Conservation (phyloP, 1,139 yeast species). For the Hansenula sp. region DNA sequence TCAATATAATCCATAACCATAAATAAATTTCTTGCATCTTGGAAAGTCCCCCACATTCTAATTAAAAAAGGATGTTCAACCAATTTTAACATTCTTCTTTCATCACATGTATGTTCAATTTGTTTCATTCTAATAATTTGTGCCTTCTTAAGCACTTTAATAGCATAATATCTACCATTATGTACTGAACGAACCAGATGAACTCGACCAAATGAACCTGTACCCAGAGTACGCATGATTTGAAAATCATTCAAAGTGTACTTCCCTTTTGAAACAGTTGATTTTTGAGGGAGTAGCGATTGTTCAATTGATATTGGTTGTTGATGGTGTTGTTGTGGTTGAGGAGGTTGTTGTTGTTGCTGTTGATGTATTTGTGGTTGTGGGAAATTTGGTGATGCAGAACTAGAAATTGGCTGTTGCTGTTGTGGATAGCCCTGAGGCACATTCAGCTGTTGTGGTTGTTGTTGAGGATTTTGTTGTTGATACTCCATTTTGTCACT, state of each 20-base stretch:
- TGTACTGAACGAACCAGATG: slow-evolving; percentile 91
- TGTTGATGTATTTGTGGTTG: slow-evolving; percentile 1
- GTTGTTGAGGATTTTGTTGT: slow-evolving; percentile 4
- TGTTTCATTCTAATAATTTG: slow-evolving; percentile 95
- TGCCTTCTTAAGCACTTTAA: slow-evolving; percentile 86
- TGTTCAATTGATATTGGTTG: slow-evolving; percentile 13
- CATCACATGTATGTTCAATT: slow-evolving; percentile 97
- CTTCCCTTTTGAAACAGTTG: slow-evolving; percentile 78
- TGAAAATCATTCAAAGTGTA: slow-evolving; percentile 85
- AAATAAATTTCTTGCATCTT: slow-evolving; percentile 81
- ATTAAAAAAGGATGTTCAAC: slow-evolving; percentile 94
- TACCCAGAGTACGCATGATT: slow-evolving; percentile 89
- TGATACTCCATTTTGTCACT: slow-evolving; percentile 6
- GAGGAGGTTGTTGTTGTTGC: slow-evolving; percentile 6
- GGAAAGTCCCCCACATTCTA: slow-evolving; percentile 98
- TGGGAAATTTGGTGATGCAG: neutral
- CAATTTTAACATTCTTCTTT: slow-evolving; percentile 85
- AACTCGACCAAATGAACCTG: slow-evolving; percentile 96
- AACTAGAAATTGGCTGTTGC: slow-evolving; percentile 4
- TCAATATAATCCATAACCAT: slow-evolving; percentile 99
- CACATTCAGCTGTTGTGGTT: neutral
- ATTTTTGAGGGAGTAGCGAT: slow-evolving; percentile 30
- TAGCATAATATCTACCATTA: slow-evolving; percentile 91
- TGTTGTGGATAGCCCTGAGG: slow-evolving; percentile 2
- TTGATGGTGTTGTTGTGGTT: slow-evolving; percentile 1